Evolutionary conservation across 2,329 filamentous ascomycete species (phyloP), one percentile per base, ranked within the genome.

Genomic region (Teratosphaeria epicoccoides): DNA sequence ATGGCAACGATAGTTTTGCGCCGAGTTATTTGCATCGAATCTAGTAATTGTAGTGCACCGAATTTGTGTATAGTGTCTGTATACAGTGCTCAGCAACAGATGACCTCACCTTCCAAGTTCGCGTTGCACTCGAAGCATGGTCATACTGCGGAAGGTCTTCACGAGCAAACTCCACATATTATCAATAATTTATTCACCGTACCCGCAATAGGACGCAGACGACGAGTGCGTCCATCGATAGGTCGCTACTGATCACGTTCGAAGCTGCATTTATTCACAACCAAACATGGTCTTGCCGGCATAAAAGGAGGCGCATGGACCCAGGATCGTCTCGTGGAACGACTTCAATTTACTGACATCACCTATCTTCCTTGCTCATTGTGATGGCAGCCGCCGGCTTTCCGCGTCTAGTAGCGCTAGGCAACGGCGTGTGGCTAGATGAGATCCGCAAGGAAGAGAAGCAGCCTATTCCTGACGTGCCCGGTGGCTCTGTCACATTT

Each of bases 1-100:
- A 71, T 57, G 73, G 73, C 3, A 63, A 63, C 47, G 57, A 48
- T 7, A 62, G 57, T 12, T 59, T 54, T 49, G 51, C 50, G 14
- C 59, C 61, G 10, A 50, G 40, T 22, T 59, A 61, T 17, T 49
- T 53, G 29, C 60, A 62, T 52, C 57, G 54, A 37, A 61, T 52
- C 20, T 23, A 29, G 43, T 6, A 46, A 2, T 24, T 14, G 33
- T 40, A 40, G n/a, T 17, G 33, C 9, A 20, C n/a, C 14, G 17
- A 40, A 7, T n/a, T 17, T n/a, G n/a, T n/a, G n/a, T n/a, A n/a
- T n/a, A n/a, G n/a, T n/a, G n/a, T n/a, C n/a, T n/a, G n/a, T n/a
- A n/a, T n/a, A n/a, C n/a, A n/a, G n/a, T 40, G 33, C 28, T 14
- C 28, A 6, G 28, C 28, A 29, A 10, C 28, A 10, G n/a, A 40